Base-by-base conservation (phyloP, 2,329 filamentous ascomycete genomes). In the Chaetoscypha palmicola region DNA sequence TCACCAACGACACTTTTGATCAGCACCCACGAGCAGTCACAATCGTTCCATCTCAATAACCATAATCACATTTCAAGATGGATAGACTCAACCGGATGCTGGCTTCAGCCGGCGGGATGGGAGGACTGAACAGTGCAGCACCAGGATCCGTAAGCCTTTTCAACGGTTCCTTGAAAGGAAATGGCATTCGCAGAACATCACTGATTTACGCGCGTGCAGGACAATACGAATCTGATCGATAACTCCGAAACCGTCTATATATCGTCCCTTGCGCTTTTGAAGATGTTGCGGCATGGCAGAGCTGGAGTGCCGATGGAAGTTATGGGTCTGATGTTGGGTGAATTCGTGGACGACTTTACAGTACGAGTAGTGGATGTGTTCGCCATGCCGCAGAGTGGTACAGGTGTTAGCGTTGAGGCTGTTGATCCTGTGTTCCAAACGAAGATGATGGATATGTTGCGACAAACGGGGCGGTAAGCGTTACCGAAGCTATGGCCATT, bases 361-460 rank as follows among this genome's bases (percentile, higher is more conserved):
- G 92, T 98, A 51, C 84, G 91, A 56, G 92, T 98, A 11, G 91
- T 97, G 55, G 92, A 98, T 68, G 92, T 98, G 21, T 98, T 98
- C 68, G 92, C 92, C 48, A 98, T 98, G 92, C 92, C 92, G 16
- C 92, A 98, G 66, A 96, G 90, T 58, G 92, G 92, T 69, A 98
- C 92, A 1, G 92, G 92, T 57, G 92, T 98, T 57, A 95, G 88
- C 68, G 92, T 98, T 60, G 92, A 98, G 69, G 94, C 92, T 40
- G 92, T 98, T 52, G 92, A 98, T 64, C 89, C 90, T 8, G 92
- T 98, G 24, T 98, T 98, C 68, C 92, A 98, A 72, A 96, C 89
- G 61, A 98, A 96, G 76, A 98, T 98, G 92, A 98, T 98, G 92
- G 92, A 98, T 65, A 97, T 98, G 92, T 73, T 98, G 64, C 78